These are phyloP conservation scores for Botryosphaeria dothidea DNA, from an alignment of 2,329 filamentous ascomycete species.

Conservation along the genomic window DNA sequence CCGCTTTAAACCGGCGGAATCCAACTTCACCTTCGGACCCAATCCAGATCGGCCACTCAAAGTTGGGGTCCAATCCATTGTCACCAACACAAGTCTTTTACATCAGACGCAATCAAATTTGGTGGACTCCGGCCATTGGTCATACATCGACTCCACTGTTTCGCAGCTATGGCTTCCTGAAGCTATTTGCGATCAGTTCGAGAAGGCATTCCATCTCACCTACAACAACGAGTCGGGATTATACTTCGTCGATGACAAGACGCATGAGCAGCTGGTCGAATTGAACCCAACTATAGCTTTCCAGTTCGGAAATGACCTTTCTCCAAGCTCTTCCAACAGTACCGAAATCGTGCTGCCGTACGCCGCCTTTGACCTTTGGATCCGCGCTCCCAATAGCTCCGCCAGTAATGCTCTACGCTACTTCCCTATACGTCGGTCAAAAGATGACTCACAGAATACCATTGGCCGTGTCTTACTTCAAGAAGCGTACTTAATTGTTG, in stretches of 20 bases:
- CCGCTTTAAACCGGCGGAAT: slow-evolving; percentile 33
- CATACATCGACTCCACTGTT: neutral
- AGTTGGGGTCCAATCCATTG: neutral
- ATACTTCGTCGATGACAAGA: slow-evolving; percentile 41
- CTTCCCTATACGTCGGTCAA: slow-evolving; percentile 40
- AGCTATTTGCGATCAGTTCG: slow-evolving; percentile 41
- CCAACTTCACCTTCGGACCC: slow-evolving; percentile 22
- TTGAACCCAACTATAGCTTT: slow-evolving; percentile 41
- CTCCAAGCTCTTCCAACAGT: no score
- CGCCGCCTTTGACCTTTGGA: neutral
- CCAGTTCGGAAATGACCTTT: slow-evolving; percentile 33
- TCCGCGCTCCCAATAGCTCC: no score
- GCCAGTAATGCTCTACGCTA: slow-evolving; percentile 23
- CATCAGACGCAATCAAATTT: fast-evolving
- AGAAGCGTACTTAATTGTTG: slow-evolving; percentile 39
- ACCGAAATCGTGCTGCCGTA: neutral
- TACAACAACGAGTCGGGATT: slow-evolving; percentile 39
- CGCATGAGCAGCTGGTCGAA: slow-evolving; percentile 32
- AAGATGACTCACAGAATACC: slow-evolving; percentile 29
- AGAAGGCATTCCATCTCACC: slow-evolving; percentile 39
- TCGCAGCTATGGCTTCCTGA: slow-evolving; percentile 28
- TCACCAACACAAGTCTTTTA: neutral
- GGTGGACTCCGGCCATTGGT: neutral
- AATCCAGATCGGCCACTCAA: neutral
- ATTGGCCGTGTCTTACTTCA: slow-evolving; percentile 38